phyloP scores from a whole-genome alignment of 164 flowering plant species.

The Liriodendron chinense region DNA sequence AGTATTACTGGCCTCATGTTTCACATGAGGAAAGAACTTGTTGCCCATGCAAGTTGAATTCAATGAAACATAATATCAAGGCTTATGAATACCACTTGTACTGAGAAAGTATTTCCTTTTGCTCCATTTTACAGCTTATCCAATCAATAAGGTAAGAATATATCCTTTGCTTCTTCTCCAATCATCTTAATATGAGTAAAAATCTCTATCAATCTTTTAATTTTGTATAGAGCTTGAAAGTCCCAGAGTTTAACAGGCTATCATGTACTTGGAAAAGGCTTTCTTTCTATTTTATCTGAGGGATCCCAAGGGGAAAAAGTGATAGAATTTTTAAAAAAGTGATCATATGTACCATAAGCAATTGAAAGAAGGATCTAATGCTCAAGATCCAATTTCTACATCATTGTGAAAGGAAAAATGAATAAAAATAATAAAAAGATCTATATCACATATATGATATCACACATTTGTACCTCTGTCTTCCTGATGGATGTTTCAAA shows the following conservation, averaged over 20 bases:
- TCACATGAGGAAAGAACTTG: neutral
- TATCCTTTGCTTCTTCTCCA: neutral
- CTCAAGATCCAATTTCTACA: neutral
- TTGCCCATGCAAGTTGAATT: too few relatives aligned
- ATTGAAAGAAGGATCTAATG: neutral
- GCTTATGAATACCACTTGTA: neutral
- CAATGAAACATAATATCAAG: neutral
- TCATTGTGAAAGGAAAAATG: neutral
- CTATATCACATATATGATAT: neutral
- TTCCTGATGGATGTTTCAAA: neutral
- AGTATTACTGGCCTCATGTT: neutral
- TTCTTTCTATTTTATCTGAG: neutral
- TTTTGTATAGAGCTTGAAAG: neutral
- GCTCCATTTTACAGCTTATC: neutral
- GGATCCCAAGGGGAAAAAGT: neutral
- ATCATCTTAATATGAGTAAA: neutral
- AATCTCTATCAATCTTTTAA: neutral
- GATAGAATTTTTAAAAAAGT: too few relatives aligned
- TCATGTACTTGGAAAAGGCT: neutral
- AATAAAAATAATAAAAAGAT: too few relatives aligned
- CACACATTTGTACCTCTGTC: neutral
- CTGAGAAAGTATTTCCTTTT: neutral
- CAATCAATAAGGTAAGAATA: neutral
- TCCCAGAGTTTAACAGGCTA: neutral
- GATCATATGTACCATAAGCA: neutral